These are phyloP conservation scores for Solanum hybrid DNA, from an alignment of 305 asterid species.

Conservation along the genomic window DNA sequence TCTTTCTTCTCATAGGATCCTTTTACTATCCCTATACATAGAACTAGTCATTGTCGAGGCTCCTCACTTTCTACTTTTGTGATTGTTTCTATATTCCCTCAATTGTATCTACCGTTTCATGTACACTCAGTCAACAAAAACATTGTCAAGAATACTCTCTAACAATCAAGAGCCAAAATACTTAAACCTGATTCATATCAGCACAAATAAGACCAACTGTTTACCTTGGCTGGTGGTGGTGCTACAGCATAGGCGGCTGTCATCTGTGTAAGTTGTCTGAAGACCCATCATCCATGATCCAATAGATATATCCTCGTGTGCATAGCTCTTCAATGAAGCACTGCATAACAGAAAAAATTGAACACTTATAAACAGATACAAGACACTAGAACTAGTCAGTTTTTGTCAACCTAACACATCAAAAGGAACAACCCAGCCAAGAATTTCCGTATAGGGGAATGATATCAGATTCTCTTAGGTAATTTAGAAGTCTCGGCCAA, in stretches of 20 bases:
- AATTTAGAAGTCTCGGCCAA: too few relatives aligned
- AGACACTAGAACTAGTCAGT: not conserved
- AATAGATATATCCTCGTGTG: constrained; percentile 75
- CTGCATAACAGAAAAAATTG: constrained; percentile 29
- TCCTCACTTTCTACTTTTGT: not conserved
- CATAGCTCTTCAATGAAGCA: constrained; percentile 77
- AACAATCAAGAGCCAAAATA: not conserved
- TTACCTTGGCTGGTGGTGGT: constrained; percentile 60
- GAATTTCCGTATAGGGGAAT: not conserved
- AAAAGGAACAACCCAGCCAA: not conserved
- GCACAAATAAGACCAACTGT: not conserved
- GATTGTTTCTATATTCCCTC: not conserved
- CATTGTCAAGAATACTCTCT: not conserved
- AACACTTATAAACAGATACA: not conserved
- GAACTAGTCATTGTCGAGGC: not conserved
- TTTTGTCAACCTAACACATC: not conserved
- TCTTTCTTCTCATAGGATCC: not conserved
- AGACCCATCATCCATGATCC: constrained; percentile 99
- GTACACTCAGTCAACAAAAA: not conserved
- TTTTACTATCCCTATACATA: not conserved
- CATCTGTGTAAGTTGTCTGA: constrained; percentile 79
- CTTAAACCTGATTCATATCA: not conserved
- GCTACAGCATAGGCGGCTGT: constrained; percentile 74
- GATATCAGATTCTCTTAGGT: not conserved
- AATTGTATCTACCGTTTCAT: not conserved